These are phyloP conservation scores for Pyrus betulifolia DNA, from an alignment of 306 rosid genomes.

Conservation along the genomic window DNA sequence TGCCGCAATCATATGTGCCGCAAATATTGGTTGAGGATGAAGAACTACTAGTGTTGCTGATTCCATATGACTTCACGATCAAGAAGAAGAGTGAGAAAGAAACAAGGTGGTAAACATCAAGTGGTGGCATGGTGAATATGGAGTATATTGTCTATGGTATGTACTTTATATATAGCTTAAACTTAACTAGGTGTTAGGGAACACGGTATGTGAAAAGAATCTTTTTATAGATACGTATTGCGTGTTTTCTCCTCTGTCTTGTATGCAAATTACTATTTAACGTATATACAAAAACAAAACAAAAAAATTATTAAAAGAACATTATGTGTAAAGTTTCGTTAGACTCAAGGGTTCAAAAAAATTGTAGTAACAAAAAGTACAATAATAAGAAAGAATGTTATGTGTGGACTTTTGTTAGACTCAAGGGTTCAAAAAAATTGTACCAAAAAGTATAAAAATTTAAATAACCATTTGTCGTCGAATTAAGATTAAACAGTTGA, in stretches of 20 bases:
- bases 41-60: background rate
- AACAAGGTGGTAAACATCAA: background rate
- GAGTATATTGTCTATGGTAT: background rate
- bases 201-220: background rate
- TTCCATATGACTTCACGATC: background rate
- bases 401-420: no score
- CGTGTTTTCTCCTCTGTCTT: background rate
- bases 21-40: background rate
- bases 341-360: no score
- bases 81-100: no score
- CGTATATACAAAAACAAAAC: no score
- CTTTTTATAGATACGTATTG: background rate
- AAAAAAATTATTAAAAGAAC: no score
- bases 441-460: no score
- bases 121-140: background rate
- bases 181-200: background rate
- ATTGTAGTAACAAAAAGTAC: background rate
- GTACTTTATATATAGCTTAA: background rate
- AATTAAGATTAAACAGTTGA: accelerated
- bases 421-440: no score
- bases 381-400: no score
- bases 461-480: no score
- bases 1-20: background rate
- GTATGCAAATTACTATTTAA: background rate
- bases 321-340: no score